These are phyloP conservation scores for Fusarium verticillioides DNA, from an alignment of 2,329 filamentous ascomycete genomes.

Conservation along the genomic window DNA sequence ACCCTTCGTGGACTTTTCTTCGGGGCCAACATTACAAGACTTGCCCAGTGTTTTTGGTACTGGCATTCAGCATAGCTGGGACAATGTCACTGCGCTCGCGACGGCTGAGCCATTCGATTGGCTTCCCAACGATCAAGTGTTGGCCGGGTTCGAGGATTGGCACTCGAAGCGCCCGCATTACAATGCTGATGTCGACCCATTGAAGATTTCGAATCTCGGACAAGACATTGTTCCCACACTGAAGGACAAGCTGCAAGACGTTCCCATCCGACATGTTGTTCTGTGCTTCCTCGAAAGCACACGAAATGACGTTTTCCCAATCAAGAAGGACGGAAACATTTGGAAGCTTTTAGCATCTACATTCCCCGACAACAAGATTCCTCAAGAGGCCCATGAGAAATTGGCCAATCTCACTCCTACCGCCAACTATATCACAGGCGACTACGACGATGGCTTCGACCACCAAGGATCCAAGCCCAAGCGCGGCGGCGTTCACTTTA, in stretches of 20 bases:
- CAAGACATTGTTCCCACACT: conserved; percentile 45
- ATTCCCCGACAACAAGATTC: conserved; percentile 47
- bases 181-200: conserved; percentile 51
- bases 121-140: conserved; percentile 41
- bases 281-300: conserved; percentile 58
- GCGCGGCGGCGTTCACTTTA: conserved; percentile 54
- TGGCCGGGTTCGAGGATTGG: conserved; percentile 47
- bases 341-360: conserved; percentile 48
- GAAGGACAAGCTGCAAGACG: conserved; percentile 37
- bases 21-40: conserved; percentile 41
- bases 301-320: conserved; percentile 57
- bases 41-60: conserved; percentile 38
- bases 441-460: conserved; percentile 50
- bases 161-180: conserved; percentile 48
- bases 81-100: conserved; percentile 45
- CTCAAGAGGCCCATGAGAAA: conserved; percentile 44
- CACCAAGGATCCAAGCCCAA: conserved; percentile 29
- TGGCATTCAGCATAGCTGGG: conserved; percentile 43
- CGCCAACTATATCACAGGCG: conserved; percentile 51
- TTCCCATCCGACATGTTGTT: conserved; percentile 56
- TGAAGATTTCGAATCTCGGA: conserved; percentile 54
- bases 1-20: conserved; percentile 50
- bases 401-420: conserved; percentile 47
- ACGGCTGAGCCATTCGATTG: conserved; percentile 37
- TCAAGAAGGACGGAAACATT: conserved; percentile 54